phyloP scores from a whole-genome alignment of 176 grass and related monocot genomes.

The Phragmites australis region DNA sequence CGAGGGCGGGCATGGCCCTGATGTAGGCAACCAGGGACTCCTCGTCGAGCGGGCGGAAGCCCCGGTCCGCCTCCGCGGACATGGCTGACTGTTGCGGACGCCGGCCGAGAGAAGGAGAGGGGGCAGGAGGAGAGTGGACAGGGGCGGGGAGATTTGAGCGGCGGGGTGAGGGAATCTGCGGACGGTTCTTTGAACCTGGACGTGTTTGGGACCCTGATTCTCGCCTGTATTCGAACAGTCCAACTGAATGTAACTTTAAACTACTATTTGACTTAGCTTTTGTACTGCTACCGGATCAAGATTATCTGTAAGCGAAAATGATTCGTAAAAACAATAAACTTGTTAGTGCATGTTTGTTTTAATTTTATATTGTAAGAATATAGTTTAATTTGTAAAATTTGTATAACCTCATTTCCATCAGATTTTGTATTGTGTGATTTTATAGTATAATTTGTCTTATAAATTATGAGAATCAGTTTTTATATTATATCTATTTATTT shows the following conservation, averaged over 20 bases:
- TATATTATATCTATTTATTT: too few relatives aligned
- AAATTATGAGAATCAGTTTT: too few relatives aligned
- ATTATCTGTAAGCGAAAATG: too few relatives aligned
- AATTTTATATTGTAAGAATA: too few relatives aligned
- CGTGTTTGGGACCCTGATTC: conserved; percentile 15
- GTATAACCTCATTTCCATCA: too few relatives aligned
- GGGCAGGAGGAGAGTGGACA: neutral
- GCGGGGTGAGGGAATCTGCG: neutral
- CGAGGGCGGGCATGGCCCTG: conserved; percentile 61
- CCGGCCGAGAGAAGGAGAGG: neutral
- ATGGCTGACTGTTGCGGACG: neutral
- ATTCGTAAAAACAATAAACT: too few relatives aligned
- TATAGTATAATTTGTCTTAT: too few relatives aligned
- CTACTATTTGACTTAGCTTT: too few relatives aligned
- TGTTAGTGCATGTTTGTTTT: too few relatives aligned
- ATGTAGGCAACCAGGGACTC: conserved; percentile 81
- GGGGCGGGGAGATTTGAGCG: neutral
- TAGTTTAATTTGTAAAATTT: too few relatives aligned
- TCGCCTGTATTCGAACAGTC: conserved; percentile 6
- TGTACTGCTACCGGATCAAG: too few relatives aligned
- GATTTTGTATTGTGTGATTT: too few relatives aligned
- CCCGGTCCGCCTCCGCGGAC: conserved; percentile 43
- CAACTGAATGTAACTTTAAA: neutral
- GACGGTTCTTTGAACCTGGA: conserved; percentile 60
- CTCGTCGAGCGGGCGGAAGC: conserved; percentile 70